Conservation (phyloP, 2,329 filamentous ascomycete genomes). For the Xylaria sp. region DNA sequence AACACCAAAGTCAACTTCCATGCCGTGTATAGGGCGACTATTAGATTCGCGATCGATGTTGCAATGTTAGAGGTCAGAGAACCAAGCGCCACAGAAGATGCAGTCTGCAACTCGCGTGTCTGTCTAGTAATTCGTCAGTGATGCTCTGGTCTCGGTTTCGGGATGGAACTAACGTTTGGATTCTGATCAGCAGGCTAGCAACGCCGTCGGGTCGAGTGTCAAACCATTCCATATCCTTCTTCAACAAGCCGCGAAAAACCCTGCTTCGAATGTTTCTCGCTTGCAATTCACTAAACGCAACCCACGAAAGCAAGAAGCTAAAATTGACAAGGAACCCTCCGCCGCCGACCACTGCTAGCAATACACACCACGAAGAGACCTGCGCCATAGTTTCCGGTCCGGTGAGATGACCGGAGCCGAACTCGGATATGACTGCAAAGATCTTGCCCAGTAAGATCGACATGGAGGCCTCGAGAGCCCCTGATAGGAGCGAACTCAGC, state of each 20-base stretch:
- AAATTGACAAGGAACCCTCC: conserved; percentile 75
- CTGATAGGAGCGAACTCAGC: conserved; percentile 66
- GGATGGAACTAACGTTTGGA: conserved; percentile 72
- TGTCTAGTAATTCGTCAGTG: conserved; percentile 65
- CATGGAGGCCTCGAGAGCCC: conserved; percentile 70
- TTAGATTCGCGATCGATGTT: conserved; percentile 72
- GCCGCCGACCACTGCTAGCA: conserved; percentile 70
- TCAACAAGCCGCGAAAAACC: conserved; percentile 75
- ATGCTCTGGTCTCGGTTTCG: conserved; percentile 19
- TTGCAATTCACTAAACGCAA: conserved; percentile 83
- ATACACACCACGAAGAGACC: conserved; percentile 69
- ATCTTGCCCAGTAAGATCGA: conserved; percentile 78
- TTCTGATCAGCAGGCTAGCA: conserved; percentile 73
- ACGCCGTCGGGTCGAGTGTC: conserved; percentile 78
- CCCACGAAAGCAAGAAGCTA: conserved; percentile 75
- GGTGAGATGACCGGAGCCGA: conserved; percentile 65
- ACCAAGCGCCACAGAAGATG: conserved; percentile 82
- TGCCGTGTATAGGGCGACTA: conserved; percentile 79
- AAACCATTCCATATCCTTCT: conserved; percentile 83
- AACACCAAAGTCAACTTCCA: conserved; percentile 88
- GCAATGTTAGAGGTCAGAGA: conserved; percentile 71
- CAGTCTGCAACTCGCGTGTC: conserved; percentile 81
- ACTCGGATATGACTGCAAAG: conserved; percentile 76
- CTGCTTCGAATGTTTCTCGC: conserved; percentile 70
- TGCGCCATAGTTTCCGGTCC: conserved; percentile 62